Evolutionary conservation across 768 basidiomycete genomes (phyloP), one percentile per base, ranked within the genome.

Genomic region (Leccinum obscurum): DNA sequence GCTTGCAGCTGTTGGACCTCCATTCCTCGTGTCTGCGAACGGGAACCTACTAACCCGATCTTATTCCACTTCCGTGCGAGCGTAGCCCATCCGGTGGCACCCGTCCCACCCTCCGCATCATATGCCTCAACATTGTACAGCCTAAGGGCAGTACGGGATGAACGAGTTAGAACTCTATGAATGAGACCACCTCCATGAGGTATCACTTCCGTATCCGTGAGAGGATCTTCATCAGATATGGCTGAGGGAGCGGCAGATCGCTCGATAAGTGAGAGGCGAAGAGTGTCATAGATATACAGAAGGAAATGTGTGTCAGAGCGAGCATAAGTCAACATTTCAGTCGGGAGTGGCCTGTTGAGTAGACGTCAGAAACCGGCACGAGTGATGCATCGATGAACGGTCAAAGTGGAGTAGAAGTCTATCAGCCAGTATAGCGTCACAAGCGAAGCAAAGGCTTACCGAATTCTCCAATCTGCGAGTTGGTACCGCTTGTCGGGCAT

Each of bases 291-390:
- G 68, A 98, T 87, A 75, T 85, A 93, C 30, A 99, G 79, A 2
- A 99, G 83, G 77, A 90, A 98, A 73, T 98, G 97, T 0, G 96
- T 99, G 73, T 99, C 97, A 2, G 93, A 92, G 30, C 94, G 89
- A 2, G 97, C 97, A 70, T 98, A 99, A 56, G 83, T 77, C 20
- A 93, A 76, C 95, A 99, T 97, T 65, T 93, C 95, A 54, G 83
- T 74, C 0, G 94, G 89, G 4, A 98, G 77, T 0, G 96, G 96
- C 57, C 87, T 85, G 53, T 32, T 20, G 15, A 17, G 39, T 20
- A 11, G 13, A 52, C 44, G 30, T 14, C 24, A 7, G 15, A 54
- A 50, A 37, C 11, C 15, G 14, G 11, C 14, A 24, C 15, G 20
- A 37, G 20, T 17, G 28, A 54, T 35, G 35, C 35, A 14, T 35